Conservation (phyloP, 179 eudicot genomes). For the Beta lomatogona region DNA sequence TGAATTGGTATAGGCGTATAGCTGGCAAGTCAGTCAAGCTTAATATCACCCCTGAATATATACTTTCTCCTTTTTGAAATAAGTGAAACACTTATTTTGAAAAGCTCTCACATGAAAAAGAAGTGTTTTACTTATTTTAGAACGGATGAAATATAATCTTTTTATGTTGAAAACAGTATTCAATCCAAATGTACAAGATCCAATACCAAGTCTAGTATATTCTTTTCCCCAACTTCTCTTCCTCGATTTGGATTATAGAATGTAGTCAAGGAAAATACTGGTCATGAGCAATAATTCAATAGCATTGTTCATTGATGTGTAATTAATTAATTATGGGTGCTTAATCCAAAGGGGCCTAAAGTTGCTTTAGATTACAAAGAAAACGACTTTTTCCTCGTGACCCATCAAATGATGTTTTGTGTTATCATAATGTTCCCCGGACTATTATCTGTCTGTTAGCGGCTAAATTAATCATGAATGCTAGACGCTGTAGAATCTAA, state of each 20-base stretch:
- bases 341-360: slow-evolving; percentile 13
- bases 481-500: not conserved
- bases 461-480: not conserved
- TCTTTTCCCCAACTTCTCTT: not conserved
- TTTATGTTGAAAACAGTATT: too few species aligned
- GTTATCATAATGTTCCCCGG: slow-evolving; percentile 28
- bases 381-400: slow-evolving; percentile 16
- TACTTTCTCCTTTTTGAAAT: too few species aligned
- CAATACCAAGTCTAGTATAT: slow-evolving; percentile 15
- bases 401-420: slow-evolving; percentile 8
- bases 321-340: not conserved
- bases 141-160: too few species aligned
- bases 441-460: not conserved
- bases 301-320: slow-evolving; percentile 8
- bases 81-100: too few species aligned
- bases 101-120: too few species aligned
- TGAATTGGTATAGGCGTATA: too few species aligned
- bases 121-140: too few species aligned
- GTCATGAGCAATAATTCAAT: slow-evolving; percentile 13
- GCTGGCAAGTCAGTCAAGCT: too few species aligned
- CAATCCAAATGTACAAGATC: not conserved
- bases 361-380: slow-evolving; percentile 17
- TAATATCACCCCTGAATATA: too few species aligned
- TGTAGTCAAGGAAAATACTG: not conserved
- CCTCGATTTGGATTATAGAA: not conserved